Evolutionary conservation across 2,329 filamentous ascomycete species (phyloP).

Genomic region (Venturiaceae sp.): DNA sequence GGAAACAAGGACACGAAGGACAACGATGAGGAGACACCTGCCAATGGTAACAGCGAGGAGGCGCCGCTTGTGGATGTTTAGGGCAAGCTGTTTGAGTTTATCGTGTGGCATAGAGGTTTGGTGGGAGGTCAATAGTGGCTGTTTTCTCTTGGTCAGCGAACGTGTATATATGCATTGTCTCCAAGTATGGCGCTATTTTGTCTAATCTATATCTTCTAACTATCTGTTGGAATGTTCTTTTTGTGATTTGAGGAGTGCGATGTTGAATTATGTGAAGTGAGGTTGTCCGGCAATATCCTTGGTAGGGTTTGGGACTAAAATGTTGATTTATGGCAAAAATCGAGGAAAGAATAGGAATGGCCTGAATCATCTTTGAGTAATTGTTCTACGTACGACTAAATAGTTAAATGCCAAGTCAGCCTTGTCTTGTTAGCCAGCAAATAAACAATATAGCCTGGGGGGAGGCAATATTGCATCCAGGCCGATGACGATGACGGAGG

Average conservation of each 20-base stretch:
- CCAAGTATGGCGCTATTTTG: neutral
- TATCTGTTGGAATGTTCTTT: neutral
- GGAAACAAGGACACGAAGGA: slow-evolving; percentile 34
- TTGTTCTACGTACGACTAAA: too few species aligned
- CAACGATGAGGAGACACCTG: slow-evolving; percentile 17
- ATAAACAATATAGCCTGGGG: too few species aligned
- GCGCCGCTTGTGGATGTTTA: neutral
- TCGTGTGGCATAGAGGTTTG: neutral
- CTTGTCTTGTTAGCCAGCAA: too few species aligned
- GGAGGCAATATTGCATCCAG: neutral
- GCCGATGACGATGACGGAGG: neutral
- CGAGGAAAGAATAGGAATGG: too few species aligned
- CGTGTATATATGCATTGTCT: neutral
- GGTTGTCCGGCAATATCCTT: too few species aligned
- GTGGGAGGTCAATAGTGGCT: neutral
- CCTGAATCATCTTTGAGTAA: too few species aligned
- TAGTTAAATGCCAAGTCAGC: neutral
- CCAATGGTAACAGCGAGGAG: neutral
- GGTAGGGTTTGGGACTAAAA: too few species aligned
- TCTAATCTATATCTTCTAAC: neutral
- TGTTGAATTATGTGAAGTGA: too few species aligned
- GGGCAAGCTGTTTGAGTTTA: neutral
- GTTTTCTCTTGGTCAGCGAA: neutral
- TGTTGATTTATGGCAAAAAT: too few species aligned
- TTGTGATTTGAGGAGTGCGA: too few species aligned